Evolutionary conservation across 1,284 basidiomycete genomes (phyloP).

Genomic region (Ustilago curta): DNA sequence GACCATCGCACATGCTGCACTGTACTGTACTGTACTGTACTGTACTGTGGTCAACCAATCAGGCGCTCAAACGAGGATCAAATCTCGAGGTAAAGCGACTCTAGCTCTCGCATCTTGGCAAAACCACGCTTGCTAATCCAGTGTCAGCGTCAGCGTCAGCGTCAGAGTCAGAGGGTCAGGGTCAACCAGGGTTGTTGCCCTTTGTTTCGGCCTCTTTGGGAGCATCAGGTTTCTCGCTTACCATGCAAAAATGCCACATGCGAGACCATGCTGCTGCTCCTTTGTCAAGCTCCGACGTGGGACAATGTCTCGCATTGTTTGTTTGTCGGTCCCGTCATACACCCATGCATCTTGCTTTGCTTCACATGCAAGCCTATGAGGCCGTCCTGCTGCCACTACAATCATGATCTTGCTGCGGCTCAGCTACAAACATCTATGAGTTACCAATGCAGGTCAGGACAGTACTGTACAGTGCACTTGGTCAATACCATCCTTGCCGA

Average conservation of each 20-base stretch:
- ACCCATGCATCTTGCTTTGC: not conserved
- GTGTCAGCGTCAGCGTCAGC: no score
- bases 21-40: no score
- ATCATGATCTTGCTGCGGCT: not conserved
- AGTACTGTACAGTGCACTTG: no score
- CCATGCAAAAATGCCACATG: slow-evolving; percentile 1
- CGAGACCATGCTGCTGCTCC: not conserved
- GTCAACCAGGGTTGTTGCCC: no score
- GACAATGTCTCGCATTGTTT: slow-evolving; percentile 6
- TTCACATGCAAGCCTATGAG: no score
- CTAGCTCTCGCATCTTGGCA: no score
- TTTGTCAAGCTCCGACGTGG: not conserved
- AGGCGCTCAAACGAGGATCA: no score
- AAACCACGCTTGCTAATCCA: no score
- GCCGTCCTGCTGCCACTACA: not conserved
- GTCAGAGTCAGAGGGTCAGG: no score
- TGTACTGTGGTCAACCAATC: no score
- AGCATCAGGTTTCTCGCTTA: not conserved
- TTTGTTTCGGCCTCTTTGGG: not conserved
- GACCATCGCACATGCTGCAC: no score
- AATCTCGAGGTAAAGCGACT: no score
- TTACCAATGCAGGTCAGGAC: not conserved
- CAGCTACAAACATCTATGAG: not conserved
- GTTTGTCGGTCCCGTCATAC: slow-evolving; percentile 1
- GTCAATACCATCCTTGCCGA: not conserved